A percentile compares a stretch with the other conserved stretches of the same genome.
These are phyloP conservation scores for Laguncularia racemosa DNA, from an alignment of 345 rosid genomes.

Conservation along the genomic window DNA sequence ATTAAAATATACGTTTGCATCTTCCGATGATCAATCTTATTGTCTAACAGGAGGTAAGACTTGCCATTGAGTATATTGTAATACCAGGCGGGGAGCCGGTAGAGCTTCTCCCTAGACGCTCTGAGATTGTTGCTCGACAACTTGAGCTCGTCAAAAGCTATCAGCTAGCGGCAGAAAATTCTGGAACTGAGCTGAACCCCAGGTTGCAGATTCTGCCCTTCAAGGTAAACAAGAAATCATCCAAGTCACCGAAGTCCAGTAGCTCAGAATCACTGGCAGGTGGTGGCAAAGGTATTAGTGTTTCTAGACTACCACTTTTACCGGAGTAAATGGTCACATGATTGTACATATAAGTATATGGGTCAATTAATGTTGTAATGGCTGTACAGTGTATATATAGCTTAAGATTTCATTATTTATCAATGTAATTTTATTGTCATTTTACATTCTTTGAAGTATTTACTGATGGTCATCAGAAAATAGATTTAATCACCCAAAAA, in stretches of 20 bases:
- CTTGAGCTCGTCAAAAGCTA: slow-evolving; percentile 91
- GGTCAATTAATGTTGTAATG: slow-evolving; percentile 4
- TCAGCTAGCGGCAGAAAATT: slow-evolving; percentile 75
- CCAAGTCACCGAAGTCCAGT: slow-evolving; percentile 25
- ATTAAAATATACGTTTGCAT: not conserved
- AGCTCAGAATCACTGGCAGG: slow-evolving; percentile 15
- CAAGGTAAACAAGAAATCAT: slow-evolving; percentile 37
- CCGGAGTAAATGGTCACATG: slow-evolving; percentile 39
- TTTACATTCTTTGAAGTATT: too few species aligned
- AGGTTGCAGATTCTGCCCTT: slow-evolving; percentile 88
- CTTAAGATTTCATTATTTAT: too few species aligned
- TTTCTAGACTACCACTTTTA: slow-evolving; percentile 58
- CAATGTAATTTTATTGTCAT: too few species aligned
- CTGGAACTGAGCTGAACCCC: slow-evolving; percentile 71
- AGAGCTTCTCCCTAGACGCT: slow-evolving; percentile 89
- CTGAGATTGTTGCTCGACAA: slow-evolving; percentile 76
- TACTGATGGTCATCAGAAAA: too few species aligned
- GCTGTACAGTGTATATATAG: too few species aligned
- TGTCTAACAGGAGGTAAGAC: slow-evolving; percentile 65
- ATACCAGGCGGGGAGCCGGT: slow-evolving; percentile 95
- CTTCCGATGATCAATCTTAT: not conserved
- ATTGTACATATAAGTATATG: slow-evolving; percentile 4
- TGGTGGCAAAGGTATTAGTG: slow-evolving; percentile 32
- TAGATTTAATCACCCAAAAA: too few species aligned
- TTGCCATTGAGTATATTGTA: slow-evolving; percentile 87